These are phyloP conservation scores for Boletellus dicymbophilus DNA, from an alignment of 1,284 basidiomycete species.

Conservation along the genomic window DNA sequence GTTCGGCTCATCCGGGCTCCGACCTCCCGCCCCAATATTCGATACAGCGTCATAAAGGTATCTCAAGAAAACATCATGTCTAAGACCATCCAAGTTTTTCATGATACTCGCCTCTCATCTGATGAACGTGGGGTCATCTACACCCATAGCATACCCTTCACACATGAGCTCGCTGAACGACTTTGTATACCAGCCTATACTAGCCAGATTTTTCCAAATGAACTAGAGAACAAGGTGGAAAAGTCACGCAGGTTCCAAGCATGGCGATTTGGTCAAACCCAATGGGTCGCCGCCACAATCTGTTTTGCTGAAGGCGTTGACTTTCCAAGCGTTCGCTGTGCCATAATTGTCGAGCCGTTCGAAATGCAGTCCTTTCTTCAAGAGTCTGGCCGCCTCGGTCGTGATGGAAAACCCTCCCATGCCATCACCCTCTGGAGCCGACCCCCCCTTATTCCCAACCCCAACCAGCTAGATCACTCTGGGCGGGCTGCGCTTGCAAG, in stretches of 20 bases:
- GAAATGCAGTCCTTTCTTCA: slow-evolving; percentile 7
- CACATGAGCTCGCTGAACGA: not conserved
- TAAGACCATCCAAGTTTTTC: not conserved
- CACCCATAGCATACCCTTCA: not conserved
- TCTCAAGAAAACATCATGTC: rapidly evolving
- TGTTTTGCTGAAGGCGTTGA: slow-evolving; percentile 3
- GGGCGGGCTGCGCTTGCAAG: not conserved
- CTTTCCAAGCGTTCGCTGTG: not conserved
- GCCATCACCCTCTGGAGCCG: not conserved
- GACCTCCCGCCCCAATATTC: not conserved
- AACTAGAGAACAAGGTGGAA: not conserved
- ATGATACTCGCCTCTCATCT: not conserved
- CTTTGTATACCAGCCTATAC: not conserved
- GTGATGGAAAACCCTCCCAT: not conserved
- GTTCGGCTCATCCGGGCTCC: not conserved
- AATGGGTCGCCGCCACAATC: not conserved
- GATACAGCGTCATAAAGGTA: not conserved
- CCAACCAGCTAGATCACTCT: not conserved
- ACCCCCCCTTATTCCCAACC: not conserved
- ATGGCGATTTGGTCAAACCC: not conserved
- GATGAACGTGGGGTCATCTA: slow-evolving; percentile 5
- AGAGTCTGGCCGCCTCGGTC: slow-evolving; percentile 2
- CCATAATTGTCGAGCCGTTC: not conserved
- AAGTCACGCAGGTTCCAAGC: not conserved
- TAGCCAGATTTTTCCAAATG: not conserved